Conservation (phyloP, 2,329 filamentous ascomycete genomes). For the Trichoderma sp. region DNA sequence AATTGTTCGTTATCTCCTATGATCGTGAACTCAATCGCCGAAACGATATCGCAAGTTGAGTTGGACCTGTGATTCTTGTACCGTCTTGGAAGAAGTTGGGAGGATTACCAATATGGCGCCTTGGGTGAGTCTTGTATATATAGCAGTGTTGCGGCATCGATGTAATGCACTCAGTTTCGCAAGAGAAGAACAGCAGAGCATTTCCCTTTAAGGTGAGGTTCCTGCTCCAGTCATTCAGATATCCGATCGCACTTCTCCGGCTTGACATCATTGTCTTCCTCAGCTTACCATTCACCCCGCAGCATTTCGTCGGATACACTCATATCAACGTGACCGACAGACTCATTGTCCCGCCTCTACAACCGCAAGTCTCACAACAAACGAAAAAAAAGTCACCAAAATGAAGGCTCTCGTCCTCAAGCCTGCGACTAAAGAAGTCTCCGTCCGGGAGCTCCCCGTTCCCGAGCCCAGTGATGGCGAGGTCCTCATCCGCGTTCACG, state of each 20-base stretch:
- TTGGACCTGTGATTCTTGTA: neutral
- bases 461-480: constrained; percentile 30
- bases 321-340: neutral
- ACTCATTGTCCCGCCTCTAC: neutral
- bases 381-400: neutral
- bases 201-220: constrained; percentile 12
- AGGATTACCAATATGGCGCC: constrained; percentile 11
- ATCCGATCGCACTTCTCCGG: neutral
- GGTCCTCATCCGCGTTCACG: constrained; percentile 34
- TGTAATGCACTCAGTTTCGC: neutral
- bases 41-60: neutral
- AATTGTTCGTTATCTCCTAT: neutral
- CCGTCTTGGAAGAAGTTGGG: neutral
- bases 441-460: constrained; percentile 30
- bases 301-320: neutral
- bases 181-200: neutral
- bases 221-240: neutral
- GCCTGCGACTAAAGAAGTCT: neutral
- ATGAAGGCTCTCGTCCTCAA: constrained; percentile 37
- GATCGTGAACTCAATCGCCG: neutral
- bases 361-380: neutral
- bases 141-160: neutral
- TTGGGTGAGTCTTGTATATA: neutral
- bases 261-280: neutral
- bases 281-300: neutral